Conservation (phyloP, 768 basidiomycete genomes). For the Naematelia encephala region DNA sequence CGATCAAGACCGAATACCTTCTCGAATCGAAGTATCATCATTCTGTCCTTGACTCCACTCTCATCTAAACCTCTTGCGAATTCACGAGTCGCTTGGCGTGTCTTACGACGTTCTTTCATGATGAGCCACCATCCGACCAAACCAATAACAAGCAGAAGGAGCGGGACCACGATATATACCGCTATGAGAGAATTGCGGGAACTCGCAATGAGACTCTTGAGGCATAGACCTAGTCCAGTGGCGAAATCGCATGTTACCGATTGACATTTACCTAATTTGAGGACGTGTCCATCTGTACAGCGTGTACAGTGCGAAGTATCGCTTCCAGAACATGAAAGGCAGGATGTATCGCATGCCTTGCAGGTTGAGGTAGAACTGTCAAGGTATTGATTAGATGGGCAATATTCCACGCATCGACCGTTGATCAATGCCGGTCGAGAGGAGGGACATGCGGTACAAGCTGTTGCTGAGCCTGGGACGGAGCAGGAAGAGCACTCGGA, state of each 20-base stretch:
- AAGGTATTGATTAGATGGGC: constrained; percentile 33
- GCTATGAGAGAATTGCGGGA: constrained; percentile 15
- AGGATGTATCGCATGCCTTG: constrained; percentile 31
- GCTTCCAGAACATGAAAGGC: constrained; percentile 31
- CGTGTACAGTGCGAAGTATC: constrained; percentile 27
- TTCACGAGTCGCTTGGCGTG: constrained; percentile 26
- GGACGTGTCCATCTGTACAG: constrained; percentile 35
- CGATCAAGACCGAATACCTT: constrained; percentile 29
- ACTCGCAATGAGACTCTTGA: constrained; percentile 23
- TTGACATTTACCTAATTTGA: constrained; percentile 33
- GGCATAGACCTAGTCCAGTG: constrained; percentile 27
- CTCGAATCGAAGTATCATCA: constrained; percentile 19
- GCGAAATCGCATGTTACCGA: constrained; percentile 23
- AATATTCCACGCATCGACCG: constrained; percentile 37
- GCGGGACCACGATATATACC: constrained; percentile 17
- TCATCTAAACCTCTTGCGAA: constrained; percentile 38
- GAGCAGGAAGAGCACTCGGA: constrained; percentile 42
- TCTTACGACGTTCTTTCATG: constrained; percentile 25
- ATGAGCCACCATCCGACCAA: constrained; percentile 31
- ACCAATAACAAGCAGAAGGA: constrained; percentile 13
- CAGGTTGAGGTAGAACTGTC: constrained; percentile 28
- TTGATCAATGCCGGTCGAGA: constrained; percentile 28
- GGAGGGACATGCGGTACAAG: constrained; percentile 34
- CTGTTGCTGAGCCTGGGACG: constrained; percentile 9
- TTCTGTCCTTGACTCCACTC: constrained; percentile 13